Conservation (phyloP, 768 basidiomycete genomes). For the Lentinula sp. region DNA sequence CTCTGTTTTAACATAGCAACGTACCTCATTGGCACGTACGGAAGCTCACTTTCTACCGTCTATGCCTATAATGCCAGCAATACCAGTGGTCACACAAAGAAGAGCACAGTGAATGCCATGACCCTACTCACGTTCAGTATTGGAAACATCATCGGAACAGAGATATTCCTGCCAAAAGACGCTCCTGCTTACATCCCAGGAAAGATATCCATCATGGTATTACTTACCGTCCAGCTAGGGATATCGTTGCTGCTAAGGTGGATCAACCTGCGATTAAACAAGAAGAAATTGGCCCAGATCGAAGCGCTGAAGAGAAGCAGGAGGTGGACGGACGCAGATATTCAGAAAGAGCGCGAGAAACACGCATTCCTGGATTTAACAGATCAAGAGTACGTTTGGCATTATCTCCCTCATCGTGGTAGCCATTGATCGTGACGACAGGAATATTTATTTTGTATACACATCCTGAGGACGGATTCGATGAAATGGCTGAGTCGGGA, state of each 20-base stretch:
- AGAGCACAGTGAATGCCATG: constrained; percentile 59
- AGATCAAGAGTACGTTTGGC: constrained; percentile 47
- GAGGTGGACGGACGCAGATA: constrained; percentile 55
- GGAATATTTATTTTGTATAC: constrained; percentile 57
- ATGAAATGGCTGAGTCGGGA: no score
- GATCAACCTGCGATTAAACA: constrained; percentile 51
- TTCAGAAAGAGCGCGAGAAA: constrained; percentile 51
- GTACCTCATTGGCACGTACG: constrained; percentile 50
- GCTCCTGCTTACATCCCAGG: constrained; percentile 61
- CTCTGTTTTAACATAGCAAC: constrained; percentile 25
- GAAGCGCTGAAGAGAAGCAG: constrained; percentile 34
- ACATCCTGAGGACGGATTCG: constrained; percentile 27
- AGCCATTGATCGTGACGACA: constrained; percentile 17
- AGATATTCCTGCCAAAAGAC: constrained; percentile 58
- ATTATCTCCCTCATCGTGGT: neutral
- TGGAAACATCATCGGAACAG: constrained; percentile 58
- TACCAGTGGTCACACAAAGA: constrained; percentile 62
- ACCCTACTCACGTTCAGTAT: constrained; percentile 48
- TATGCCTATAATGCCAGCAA: constrained; percentile 61
- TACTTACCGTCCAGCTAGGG: constrained; percentile 45
- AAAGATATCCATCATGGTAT: constrained; percentile 58
- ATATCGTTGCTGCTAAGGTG: constrained; percentile 43
- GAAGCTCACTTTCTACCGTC: constrained; percentile 50
- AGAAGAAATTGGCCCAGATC: constrained; percentile 33
- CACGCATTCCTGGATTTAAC: constrained; percentile 61